Conservation (phyloP, 352 stramenopile species). For the Pythium scleroteichum region DNA sequence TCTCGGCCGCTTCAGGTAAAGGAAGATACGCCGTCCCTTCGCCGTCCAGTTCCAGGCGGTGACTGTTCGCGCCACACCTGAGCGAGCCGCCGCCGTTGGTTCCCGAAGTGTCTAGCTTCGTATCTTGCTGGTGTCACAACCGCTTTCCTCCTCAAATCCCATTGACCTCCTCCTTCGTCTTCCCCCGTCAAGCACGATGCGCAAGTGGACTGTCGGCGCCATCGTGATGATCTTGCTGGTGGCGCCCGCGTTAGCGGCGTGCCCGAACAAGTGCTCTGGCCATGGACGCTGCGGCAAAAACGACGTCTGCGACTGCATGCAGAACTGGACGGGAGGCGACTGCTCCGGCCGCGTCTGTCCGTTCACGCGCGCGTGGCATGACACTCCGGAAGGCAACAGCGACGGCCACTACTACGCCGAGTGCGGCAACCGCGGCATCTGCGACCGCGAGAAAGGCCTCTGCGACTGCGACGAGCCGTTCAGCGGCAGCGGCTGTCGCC, state of each 20-base stretch:
- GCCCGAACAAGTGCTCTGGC: conserved; percentile 88
- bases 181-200: conserved; percentile 23
- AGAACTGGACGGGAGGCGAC: conserved; percentile 68
- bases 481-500: conserved; percentile 61
- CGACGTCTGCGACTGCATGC: conserved; percentile 82
- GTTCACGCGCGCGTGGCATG: conserved; percentile 47
- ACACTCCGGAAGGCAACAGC: conserved; percentile 39
- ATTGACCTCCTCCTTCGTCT: not conserved
- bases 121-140: conserved; percentile 11
- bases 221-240: conserved; percentile 36
- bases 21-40: conserved; percentile 16
- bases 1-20: conserved; percentile 3
- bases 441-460: conserved; percentile 63
- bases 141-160: conserved; percentile 15
- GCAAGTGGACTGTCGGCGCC: conserved; percentile 37
- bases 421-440: conserved; percentile 73
- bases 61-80: conserved; percentile 8
- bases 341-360: conserved; percentile 45
- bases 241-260: conserved; percentile 28
- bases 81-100: not conserved
- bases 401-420: conserved; percentile 74
- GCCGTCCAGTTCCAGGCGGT: not conserved
- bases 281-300: conserved; percentile 79
- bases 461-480: conserved; percentile 73
- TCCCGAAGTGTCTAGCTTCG: not conserved